A percentile compares a stretch with the other conserved stretches of the same genome.
phyloP scores from a whole-genome alignment of 495 filamentous ascomycete genomes.

The Penicillium taxi region DNA sequence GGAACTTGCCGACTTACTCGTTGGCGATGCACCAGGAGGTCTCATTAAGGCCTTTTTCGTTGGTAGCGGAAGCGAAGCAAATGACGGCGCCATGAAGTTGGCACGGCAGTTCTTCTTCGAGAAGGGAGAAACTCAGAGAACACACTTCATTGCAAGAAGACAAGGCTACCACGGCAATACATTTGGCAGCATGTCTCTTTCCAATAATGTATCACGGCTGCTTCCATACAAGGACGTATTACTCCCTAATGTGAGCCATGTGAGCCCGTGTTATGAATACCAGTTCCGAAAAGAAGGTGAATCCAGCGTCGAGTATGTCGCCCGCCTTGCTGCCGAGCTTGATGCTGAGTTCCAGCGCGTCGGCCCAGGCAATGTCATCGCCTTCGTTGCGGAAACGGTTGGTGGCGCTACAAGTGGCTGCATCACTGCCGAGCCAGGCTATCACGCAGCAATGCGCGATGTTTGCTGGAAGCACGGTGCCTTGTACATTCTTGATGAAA shows the following conservation, averaged over 20 bases:
- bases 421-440: slow-evolving; percentile 29
- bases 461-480: slow-evolving; percentile 36
- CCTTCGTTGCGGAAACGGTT: slow-evolving; percentile 70
- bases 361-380: slow-evolving; percentile 64
- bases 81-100: slow-evolving; percentile 51
- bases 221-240: slow-evolving; percentile 27
- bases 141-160: slow-evolving; percentile 51
- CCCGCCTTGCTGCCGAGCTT: slow-evolving; percentile 56
- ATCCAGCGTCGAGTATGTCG: slow-evolving; percentile 45
- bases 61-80: slow-evolving; percentile 42
- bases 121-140: slow-evolving; percentile 27
- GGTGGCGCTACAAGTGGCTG: slow-evolving; percentile 43
- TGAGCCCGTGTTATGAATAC: slow-evolving; percentile 66
- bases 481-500: slow-evolving; percentile 63
- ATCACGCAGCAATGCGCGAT: slow-evolving; percentile 27
- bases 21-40: slow-evolving; percentile 19
- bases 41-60: slow-evolving; percentile 26
- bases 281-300: slow-evolving; percentile 43
- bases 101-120: slow-evolving; percentile 37
- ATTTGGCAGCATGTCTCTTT: slow-evolving; percentile 45
- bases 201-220: slow-evolving; percentile 24
- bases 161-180: slow-evolving; percentile 63
- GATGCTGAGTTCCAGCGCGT: slow-evolving; percentile 66
- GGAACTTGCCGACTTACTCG: slow-evolving; percentile 20
- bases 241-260: slow-evolving; percentile 31